These are phyloP conservation scores for Lepidopterella palustris DNA, from an alignment of 495 filamentous ascomycete species.

Conservation along the genomic window DNA sequence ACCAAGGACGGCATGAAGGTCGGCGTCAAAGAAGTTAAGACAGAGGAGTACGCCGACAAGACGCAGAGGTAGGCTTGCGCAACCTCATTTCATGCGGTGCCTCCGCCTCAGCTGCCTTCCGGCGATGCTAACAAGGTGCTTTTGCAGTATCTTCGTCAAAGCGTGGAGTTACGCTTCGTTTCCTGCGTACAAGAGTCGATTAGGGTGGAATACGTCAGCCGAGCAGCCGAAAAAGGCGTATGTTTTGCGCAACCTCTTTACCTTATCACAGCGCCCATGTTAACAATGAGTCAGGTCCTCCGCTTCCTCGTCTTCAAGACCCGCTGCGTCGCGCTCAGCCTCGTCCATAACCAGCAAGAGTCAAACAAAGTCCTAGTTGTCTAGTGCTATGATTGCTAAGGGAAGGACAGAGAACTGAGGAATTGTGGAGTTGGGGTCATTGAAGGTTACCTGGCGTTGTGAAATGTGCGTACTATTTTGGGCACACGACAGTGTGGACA, in stretches of 20 bases:
- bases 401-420: neutral
- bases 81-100: neutral
- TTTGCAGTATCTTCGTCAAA: constrained; percentile 35
- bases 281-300: neutral
- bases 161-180: constrained; percentile 35
- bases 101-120: neutral
- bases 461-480: neutral
- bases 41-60: constrained; percentile 73
- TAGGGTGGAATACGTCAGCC: constrained; percentile 23
- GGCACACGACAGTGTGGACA: neutral
- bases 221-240: neutral
- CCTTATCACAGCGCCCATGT: neutral
- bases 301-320: constrained; percentile 23
- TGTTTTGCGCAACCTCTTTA: neutral
- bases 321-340: constrained; percentile 55
- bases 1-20: constrained; percentile 82
- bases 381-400: neutral
- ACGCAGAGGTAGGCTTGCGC: constrained; percentile 56
- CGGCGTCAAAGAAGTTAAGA: constrained; percentile 63
- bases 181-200: constrained; percentile 26
- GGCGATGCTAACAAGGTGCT: neutral
- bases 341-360: constrained; percentile 48
- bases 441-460: neutral
- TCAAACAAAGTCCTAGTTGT: neutral
- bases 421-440: neutral